Base-by-base conservation (phyloP, 2,329 filamentous ascomycete species). In the Penicillium corylophilum region DNA sequence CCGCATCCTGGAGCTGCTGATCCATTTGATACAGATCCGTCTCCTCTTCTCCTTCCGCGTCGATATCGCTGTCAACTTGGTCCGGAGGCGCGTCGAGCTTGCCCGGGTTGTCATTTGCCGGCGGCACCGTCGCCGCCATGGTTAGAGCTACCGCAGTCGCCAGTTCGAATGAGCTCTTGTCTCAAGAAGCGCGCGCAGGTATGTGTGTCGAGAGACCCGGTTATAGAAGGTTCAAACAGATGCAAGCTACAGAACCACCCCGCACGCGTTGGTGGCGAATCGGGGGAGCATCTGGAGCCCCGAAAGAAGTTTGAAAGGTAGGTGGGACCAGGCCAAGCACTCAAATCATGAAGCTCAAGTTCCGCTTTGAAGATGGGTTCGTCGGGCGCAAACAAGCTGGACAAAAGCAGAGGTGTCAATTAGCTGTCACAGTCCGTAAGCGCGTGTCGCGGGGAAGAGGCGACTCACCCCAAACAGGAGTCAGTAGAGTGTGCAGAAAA, bases 11-110 rank as follows among this genome's bases (percentile, higher is more conserved):
- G 20, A 71, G 64, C 45, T 69, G 69, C 49, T 72, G 69, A 43
- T 73, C 70, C 68, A 70, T 69, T 41, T 67, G 65, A 48, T 73
- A 74, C 28, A 74, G 49, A 48, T 74, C 72, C 15, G 71, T 71
- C 48, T 73, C 71, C 43, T 75, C 72, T 53, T 75, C 72, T n/a
- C 73, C 73, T 51, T 75, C 73, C 18, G 73, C 73, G 53, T 75
- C 73, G 59, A 71, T 68, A 47, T 75, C 73, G 56, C 73, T 75
- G 51, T 74, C 72, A 39, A 67, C 61, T 53, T 66, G 53, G 48
- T 73, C 69, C 28, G 62, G 52, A 29, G 64, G 64, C 36, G 65
- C 60, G 56, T 67, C 65, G 52, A 65, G 59, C 50, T 64, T 60
- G 42, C 56, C 62, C 42, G 65, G 61, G 56, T 72, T 67, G 54